Percentiles rank a stretch among this genome's conserved stretches.
Conservation (phyloP, 139 green algal genomes). For the Chlamydomonas asymmetrica region DNA sequence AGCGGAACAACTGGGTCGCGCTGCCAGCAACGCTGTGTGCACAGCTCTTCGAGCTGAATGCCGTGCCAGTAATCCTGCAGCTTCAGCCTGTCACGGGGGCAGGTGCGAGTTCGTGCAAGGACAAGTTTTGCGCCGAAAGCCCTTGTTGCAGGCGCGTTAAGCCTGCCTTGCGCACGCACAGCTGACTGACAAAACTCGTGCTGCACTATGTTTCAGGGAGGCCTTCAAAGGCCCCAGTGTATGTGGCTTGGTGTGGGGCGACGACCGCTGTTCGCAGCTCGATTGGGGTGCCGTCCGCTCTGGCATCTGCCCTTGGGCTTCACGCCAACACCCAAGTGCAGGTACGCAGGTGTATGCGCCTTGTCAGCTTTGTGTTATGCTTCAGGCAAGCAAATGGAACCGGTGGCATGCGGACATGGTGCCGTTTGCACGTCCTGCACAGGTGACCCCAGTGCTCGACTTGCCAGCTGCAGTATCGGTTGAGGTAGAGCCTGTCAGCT, state of each 20-base stretch:
- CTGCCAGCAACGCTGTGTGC: conserved; percentile 28
- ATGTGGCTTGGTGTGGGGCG: conserved; percentile 1
- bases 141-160: not conserved
- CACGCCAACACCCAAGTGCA: conserved; percentile 6
- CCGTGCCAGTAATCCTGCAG: conserved; percentile 26
- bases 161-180: not conserved
- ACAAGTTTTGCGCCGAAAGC: not conserved
- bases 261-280: not conserved
- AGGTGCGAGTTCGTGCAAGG: conserved; percentile 5
- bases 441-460: not conserved
- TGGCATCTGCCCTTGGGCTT: conserved; percentile 19
- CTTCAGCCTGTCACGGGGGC: conserved; percentile 10
- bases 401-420: not conserved
- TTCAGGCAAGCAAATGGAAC: not conserved
- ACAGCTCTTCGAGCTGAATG: not conserved
- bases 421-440: not conserved
- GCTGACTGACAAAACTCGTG: not conserved
- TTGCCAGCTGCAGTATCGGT: conserved; percentile 33
- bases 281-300: conserved; percentile 26
- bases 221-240: not conserved
- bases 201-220: not conserved
- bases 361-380: not conserved
- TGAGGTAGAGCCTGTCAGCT: conserved; percentile 30
- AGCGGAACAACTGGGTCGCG: conserved; percentile 56
- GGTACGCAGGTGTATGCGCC: not conserved